Base-by-base conservation (phyloP, 225 moss, liverwort and hornwort genomes). In the Physcomitrium patens region DNA sequence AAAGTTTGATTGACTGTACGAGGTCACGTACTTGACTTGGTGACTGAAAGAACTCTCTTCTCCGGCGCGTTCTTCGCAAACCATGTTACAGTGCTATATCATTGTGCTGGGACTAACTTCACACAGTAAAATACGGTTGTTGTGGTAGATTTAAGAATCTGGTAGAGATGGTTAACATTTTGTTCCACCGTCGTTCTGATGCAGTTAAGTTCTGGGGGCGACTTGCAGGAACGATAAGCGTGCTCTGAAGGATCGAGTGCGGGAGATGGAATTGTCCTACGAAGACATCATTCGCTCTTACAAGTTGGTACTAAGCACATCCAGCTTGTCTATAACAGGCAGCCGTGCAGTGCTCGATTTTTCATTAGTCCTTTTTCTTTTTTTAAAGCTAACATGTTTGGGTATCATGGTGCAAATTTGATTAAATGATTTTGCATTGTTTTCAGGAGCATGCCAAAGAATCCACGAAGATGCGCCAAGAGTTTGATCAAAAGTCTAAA, bases 391-490 rank as follows among this genome's bases (percentile, higher is more conserved):
- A 47, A 47, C 54, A 49, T 71, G n/a, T 57, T 55, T 37, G 55
- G 56, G 15, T 41, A 66, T 14, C 24, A 27, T 43, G 3, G 27
- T 2, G 42, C 12, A 67, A 53, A 18, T 1, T 0, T 23, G 0
- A 42, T 19, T 52, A 31, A 26, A 12, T 47, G 12, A 23, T 20
- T 58, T 12, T 61, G 53, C 28, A 7, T 4, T 70, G 1, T 17
- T 65, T 3, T 53, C 17, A 95, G 91, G 93, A 99, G 64, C 89
- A 91, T 81, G 93, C 91, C 12, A 99, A 99, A 45, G 99, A 95
- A 76, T 89, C 89, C 0, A 95, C 91, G 0, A 95, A 99, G 81
- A 92, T 93, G 94, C 83, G 89, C 22, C 91, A 99, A 80, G 93
- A 93, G 45, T 99, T 92, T 76, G 90, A 93, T 77, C 76, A 86